Percentiles rank a stretch among this genome's conserved stretches.
phyloP scores from a whole-genome alignment of 257 asterid species.

The Solanum rostratum region DNA sequence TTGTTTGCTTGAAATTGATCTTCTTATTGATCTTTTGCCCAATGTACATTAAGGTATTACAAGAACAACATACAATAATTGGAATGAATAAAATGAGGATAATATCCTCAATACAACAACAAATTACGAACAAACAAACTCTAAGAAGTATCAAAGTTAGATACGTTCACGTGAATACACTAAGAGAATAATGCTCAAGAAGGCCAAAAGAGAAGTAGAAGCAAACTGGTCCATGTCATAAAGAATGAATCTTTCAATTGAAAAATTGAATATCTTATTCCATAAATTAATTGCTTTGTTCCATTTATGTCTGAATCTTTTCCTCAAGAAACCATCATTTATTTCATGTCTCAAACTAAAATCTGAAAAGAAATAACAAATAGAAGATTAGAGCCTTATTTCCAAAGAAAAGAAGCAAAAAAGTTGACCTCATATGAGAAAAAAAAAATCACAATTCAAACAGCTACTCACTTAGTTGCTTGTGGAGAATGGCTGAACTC shows the following conservation, averaged over 20 bases:
- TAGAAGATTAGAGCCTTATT: not conserved
- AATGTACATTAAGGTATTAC: not conserved
- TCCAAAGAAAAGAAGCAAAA: not conserved
- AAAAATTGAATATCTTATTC: not conserved
- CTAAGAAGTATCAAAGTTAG: not conserved
- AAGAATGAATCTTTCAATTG: not conserved
- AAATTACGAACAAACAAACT: not conserved
- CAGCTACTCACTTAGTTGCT: not conserved
- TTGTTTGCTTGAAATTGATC: not conserved
- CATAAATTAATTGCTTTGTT: not conserved
- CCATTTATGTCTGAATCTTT: not conserved
- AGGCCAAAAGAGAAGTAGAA: not conserved
- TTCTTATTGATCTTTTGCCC: not conserved
- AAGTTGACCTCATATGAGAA: not conserved
- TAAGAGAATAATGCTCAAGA: not conserved
- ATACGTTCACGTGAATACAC: not conserved
- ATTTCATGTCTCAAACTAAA: not conserved
- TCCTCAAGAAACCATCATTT: not conserved
- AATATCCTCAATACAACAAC: conserved; percentile 5
- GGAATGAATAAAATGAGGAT: not conserved
- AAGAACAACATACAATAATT: not conserved
- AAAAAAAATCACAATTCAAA: not conserved
- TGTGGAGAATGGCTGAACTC: not conserved
- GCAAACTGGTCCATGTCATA: not conserved
- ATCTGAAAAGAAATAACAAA: not conserved